These are phyloP conservation scores for Trichopus zeylanicus DNA, from an alignment of 116 monocot species.

Conservation along the genomic window DNA sequence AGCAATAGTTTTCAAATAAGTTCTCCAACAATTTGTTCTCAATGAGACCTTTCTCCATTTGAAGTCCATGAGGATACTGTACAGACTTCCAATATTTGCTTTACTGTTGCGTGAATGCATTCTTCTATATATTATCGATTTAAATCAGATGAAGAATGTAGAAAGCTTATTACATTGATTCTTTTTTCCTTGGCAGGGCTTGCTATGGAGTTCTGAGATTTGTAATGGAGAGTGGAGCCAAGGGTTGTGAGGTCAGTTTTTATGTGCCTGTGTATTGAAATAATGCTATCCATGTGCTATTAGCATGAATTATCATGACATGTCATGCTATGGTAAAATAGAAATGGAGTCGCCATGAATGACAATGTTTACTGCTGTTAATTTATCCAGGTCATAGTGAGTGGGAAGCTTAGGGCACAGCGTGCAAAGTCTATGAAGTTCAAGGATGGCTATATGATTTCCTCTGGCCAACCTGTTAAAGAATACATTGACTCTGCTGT, in stretches of 20 bases:
- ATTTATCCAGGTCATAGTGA: conserved; percentile 36
- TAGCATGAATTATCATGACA: background rate
- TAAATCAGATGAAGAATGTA: background rate
- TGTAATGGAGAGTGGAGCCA: conserved; percentile 33
- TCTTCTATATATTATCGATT: background rate
- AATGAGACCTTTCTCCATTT: no score
- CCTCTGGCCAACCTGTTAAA: conserved; percentile 45
- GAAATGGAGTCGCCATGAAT: background rate
- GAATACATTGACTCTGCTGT: conserved; percentile 53
- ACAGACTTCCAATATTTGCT: no score
- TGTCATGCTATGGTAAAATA: background rate
- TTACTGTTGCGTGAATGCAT: no score
- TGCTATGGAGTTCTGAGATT: conserved; percentile 31
- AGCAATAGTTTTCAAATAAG: no score
- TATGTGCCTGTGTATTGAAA: background rate
- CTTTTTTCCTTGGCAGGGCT: conserved; percentile 11
- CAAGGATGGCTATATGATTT: conserved; percentile 48
- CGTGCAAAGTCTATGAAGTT: conserved; percentile 45
- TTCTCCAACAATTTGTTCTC: no score
- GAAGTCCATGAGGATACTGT: no score
- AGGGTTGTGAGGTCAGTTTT: conserved; percentile 32
- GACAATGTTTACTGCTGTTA: background rate
- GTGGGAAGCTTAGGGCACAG: conserved; percentile 49
- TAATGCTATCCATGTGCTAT: background rate
- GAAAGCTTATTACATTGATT: background rate